Base-by-base conservation (phyloP, 345 rosid species). In the Cardiospermum halicacabum region DNA sequence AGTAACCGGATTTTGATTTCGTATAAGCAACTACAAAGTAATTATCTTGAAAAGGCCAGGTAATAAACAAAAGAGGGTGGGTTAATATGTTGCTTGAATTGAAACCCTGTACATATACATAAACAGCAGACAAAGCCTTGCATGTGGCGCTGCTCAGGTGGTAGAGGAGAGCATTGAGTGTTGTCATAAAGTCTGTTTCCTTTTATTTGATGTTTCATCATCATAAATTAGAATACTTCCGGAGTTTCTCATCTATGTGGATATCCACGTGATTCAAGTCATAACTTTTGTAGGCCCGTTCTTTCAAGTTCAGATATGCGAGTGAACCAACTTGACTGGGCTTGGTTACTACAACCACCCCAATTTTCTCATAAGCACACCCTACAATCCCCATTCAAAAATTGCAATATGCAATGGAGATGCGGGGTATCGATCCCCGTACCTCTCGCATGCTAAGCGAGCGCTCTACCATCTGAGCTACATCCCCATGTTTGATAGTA, bases 381-480 rank as follows among this genome's bases (percentile, higher is more conserved):
- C 19, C 49, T 15, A n/a, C 19, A 43, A 16, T 16, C 6, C 7
- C 18, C 0, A 43, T 43, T 5, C 39, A 34, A 34, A 34, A 5
- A 0, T 34, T 7, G 39, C 7, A 7, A 34, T 34, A 34, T 34
- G 39, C 39, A 11, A 26, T 84, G 91, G 87, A 82, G 89, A 89
- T 81, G 91, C 79, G 82, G 83, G 84, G 85, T 77, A 87, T 85
- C 86, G 84, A 83, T 80, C 88, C 89, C 84, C 81, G 83, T 77
- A 67, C 84, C 91, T 84, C 96, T 87, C 85, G 83, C 87, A 81
- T 89, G 88, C 85, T 81, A 85, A 83, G 86, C 88, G 83, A 87
- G 86, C 85, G 79, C 87, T 83, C 89, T 80, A 82, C 86, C 91
- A 85, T 79, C 86, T 89, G 89, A 85, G 89, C 87, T 81, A 82